phyloP scores from a whole-genome alignment of 2,329 filamentous ascomycete genomes.

The Fusarium sarcochroum region DNA sequence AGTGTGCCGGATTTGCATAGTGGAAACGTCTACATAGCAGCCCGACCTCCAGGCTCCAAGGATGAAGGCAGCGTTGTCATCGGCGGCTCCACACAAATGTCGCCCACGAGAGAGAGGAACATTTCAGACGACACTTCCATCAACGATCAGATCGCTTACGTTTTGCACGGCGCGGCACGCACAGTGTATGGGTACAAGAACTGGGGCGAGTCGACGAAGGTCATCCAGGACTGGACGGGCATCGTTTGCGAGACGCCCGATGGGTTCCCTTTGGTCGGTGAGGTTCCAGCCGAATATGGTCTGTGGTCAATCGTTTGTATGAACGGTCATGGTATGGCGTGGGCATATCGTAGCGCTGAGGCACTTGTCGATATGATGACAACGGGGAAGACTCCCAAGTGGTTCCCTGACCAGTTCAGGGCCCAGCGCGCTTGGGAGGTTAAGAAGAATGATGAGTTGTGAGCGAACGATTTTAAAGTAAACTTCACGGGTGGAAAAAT shows the following conservation, averaged over 20 bases:
- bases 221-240: conserved; percentile 31
- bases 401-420: conserved; percentile 32
- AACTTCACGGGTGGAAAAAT: too few species aligned
- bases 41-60: conserved; percentile 21
- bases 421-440: conserved; percentile 28
- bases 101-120: conserved; percentile 10
- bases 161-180: conserved; percentile 20
- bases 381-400: conserved; percentile 24
- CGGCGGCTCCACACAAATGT: conserved; percentile 28
- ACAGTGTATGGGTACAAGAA: conserved; percentile 21
- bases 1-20: conserved; percentile 21
- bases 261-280: conserved; percentile 23
- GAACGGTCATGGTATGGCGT: conserved; percentile 32
- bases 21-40: conserved; percentile 25
- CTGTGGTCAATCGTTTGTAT: conserved; percentile 34
- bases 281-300: conserved; percentile 28
- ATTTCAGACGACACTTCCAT: conserved; percentile 22
- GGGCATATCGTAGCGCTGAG: conserved; percentile 33
- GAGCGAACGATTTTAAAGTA: background rate
- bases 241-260: conserved; percentile 26
- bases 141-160: conserved; percentile 25
- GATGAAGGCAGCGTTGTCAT: conserved; percentile 18
- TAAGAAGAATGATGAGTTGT: conserved; percentile 2
- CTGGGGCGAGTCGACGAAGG: conserved; percentile 22
- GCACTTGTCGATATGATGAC: conserved; percentile 37